phyloP scores from a whole-genome alignment of 2,329 filamentous ascomycete genomes.

The Aspergillus sp. region DNA sequence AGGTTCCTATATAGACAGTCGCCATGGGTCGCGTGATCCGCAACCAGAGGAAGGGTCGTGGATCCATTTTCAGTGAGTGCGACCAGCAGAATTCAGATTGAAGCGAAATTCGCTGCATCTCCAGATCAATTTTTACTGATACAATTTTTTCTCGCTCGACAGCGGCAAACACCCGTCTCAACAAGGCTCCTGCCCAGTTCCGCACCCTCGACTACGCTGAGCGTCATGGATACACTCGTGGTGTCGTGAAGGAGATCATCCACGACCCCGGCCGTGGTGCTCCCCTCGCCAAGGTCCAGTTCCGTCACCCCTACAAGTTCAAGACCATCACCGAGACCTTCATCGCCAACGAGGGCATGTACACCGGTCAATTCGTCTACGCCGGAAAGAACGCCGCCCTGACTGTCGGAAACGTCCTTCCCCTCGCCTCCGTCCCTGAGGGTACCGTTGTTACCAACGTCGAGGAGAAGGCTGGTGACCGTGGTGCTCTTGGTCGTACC shows the following conservation, averaged over 20 bases:
- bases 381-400: conserved; percentile 98
- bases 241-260: conserved; percentile 98
- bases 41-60: conserved; percentile 76
- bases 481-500: conserved; percentile 92
- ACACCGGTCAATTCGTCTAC: conserved; percentile 99
- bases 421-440: conserved; percentile 91
- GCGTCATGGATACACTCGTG: conserved; percentile 95
- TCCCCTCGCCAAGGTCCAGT: conserved; percentile 92
- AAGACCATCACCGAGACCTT: conserved; percentile 98
- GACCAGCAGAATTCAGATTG: conserved; percentile 33
- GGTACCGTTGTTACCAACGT: conserved; percentile 99
- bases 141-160: conserved; percentile 28
- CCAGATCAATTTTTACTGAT: conserved; percentile 34
- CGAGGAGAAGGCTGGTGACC: conserved; percentile 98
- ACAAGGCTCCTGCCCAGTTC: conserved; percentile 96
- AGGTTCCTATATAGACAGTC: conserved; percentile 43
- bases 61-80: conserved; percentile 73
- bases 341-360: conserved; percentile 99
- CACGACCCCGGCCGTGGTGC: conserved; percentile 98
- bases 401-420: conserved; percentile 96
- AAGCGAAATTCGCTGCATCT: conserved; percentile 15
- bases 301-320: conserved; percentile 98
- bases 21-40: conserved; percentile 70
- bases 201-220: conserved; percentile 94
- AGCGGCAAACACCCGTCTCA: conserved; percentile 84